These are phyloP conservation scores for Lactarius indigo DNA, from an alignment of 768 basidiomycete species.

Conservation along the genomic window DNA sequence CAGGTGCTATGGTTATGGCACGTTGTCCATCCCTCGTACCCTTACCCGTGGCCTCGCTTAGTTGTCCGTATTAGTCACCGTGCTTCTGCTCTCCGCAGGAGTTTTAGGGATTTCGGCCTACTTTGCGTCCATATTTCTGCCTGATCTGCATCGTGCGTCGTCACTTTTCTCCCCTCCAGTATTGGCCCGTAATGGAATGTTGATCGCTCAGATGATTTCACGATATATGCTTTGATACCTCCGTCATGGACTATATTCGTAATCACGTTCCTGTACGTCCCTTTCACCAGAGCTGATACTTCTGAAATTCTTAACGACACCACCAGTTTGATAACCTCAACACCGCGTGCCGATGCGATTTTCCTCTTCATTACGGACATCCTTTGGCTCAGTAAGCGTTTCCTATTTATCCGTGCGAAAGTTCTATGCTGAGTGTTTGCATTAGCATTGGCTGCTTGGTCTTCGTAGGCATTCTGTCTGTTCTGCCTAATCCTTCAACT, in stretches of 20 bases:
- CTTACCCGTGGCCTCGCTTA: not conserved
- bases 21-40: not conserved
- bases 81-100: conserved; percentile 3
- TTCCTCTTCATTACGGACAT: conserved; percentile 21
- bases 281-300: not conserved
- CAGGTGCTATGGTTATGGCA: conserved; percentile 16
- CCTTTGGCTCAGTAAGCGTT: conserved; percentile 25
- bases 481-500: not conserved
- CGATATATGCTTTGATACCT: conserved; percentile 23
- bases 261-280: conserved; percentile 21
- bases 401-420: not conserved
- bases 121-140: conserved; percentile 21
- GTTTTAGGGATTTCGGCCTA: conserved; percentile 10
- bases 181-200: not conserved
- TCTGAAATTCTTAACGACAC: not conserved
- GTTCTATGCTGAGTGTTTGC: not conserved
- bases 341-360: conserved; percentile 22
- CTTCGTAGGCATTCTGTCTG: conserved; percentile 10
- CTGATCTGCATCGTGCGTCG: conserved; percentile 19
- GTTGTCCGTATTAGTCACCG: conserved; percentile 3
- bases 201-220: conserved; percentile 21
- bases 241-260: conserved; percentile 26
- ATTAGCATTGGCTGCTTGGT: conserved; percentile 25
- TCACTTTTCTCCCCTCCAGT: not conserved
- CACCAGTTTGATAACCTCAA: conserved; percentile 17